phyloP scores from a whole-genome alignment of 192 early-diverging fungal species.

The Backusella luteola region DNA sequence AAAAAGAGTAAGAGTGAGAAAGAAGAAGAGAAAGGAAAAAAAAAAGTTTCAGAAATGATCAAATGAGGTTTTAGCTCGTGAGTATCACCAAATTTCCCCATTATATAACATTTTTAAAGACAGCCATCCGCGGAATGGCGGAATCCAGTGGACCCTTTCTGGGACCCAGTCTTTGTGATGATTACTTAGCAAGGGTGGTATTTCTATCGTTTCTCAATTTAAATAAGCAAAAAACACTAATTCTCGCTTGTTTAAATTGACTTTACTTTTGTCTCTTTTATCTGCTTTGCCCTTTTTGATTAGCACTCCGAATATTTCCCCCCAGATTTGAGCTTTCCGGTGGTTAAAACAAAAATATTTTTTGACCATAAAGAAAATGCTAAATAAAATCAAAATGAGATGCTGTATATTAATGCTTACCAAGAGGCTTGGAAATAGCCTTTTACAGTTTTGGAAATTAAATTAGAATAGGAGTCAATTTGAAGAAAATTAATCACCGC shows the following conservation, averaged over 20 bases:
- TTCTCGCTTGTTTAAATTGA: background rate
- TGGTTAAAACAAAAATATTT: background rate
- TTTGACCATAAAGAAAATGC: background rate
- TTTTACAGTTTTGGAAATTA: no score
- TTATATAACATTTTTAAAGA: slow-evolving; percentile 4
- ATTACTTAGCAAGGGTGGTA: background rate
- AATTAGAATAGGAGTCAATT: background rate
- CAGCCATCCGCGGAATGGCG: background rate
- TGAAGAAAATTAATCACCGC: background rate
- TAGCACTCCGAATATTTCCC: background rate
- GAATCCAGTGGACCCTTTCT: background rate
- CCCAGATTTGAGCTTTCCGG: background rate
- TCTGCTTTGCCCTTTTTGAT: background rate
- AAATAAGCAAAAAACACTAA: background rate
- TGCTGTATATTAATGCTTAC: background rate
- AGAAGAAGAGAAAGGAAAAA: background rate
- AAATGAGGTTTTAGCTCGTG: slow-evolving; percentile 10
- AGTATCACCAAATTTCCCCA: slow-evolving; percentile 4
- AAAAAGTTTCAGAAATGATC: slow-evolving; percentile 9
- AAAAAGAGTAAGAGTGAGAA: slow-evolving; percentile 6
- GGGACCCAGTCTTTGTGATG: slow-evolving; percentile 1
- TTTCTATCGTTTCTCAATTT: background rate
- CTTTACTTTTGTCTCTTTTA: background rate
- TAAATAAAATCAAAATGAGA: background rate
- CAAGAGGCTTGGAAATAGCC: background rate